These are phyloP conservation scores for Zygoascus biomembranicola DNA, from an alignment of 805 yeast species.

Conservation along the genomic window DNA sequence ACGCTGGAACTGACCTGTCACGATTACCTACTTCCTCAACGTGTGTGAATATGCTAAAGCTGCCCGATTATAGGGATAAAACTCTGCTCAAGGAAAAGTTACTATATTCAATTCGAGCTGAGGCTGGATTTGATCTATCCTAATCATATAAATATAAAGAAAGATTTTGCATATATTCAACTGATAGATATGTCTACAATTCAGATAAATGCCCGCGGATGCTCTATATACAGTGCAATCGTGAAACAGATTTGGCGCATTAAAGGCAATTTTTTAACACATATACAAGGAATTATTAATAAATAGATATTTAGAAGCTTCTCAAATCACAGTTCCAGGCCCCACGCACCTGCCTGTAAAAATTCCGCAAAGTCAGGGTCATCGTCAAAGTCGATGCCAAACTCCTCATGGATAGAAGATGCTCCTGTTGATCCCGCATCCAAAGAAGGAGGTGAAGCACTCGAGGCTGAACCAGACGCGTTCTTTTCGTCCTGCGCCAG, in stretches of 20 bases:
- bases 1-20: conserved; percentile 45
- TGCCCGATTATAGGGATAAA: conserved; percentile 74
- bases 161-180: background rate
- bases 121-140: conserved; percentile 82
- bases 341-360: background rate
- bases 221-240: too few relatives aligned
- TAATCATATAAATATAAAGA: background rate
- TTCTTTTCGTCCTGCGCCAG: background rate
- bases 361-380: background rate
- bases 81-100: conserved; percentile 51
- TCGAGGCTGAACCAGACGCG: background rate
- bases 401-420: background rate
- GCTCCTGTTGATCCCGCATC: background rate
- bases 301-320: too few relatives aligned
- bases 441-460: background rate
- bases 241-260: too few relatives aligned
- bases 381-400: background rate
- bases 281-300: too few relatives aligned
- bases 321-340: background rate
- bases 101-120: conserved; percentile 69
- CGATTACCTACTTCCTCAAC: conserved; percentile 89
- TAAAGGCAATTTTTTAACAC: too few relatives aligned
- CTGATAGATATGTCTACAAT: background rate
- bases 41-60: conserved; percentile 76
- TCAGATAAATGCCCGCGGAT: too few relatives aligned